A percentile compares a stretch with the other conserved stretches of the same genome.
These are phyloP conservation scores for Penstemon barbatus DNA, from an alignment of 257 asterid genomes.

Conservation along the genomic window DNA sequence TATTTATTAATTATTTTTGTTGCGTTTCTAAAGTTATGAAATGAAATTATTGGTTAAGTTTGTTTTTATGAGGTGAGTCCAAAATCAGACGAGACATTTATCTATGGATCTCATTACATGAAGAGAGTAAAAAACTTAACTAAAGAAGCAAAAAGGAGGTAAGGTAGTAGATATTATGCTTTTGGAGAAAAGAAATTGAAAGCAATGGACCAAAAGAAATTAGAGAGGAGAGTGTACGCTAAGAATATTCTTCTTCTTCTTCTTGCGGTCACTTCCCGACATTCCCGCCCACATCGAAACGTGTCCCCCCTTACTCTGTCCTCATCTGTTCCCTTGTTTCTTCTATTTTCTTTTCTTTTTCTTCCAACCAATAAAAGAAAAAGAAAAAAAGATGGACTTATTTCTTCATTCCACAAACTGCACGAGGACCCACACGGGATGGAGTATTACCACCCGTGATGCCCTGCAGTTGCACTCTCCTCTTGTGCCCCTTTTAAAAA, in stretches of 20 bases:
- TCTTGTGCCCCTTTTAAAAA: no score
- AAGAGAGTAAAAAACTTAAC: no score
- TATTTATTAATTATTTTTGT: no score
- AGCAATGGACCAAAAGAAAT: constrained; percentile 21
- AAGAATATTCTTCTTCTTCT: constrained; percentile 32
- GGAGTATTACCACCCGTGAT: no score
- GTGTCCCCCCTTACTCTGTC: not conserved
- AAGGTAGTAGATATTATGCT: no score
- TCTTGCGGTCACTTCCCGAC: constrained; percentile 11
- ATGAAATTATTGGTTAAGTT: no score
- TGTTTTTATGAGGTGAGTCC: not conserved
- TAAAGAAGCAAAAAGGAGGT: not conserved
- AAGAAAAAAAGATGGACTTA: no score
- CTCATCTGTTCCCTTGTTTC: no score
- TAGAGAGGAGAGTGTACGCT: constrained; percentile 26
- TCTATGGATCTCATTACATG: not conserved
- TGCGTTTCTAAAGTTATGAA: no score
- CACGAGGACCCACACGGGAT: no score
- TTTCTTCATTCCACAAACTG: no score
- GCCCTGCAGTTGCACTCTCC: no score
- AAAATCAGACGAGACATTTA: not conserved
- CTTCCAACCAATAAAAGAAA: not conserved
- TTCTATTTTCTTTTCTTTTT: not conserved
- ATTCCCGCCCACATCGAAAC: constrained; percentile 21
- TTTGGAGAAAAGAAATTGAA: not conserved